Percentiles rank a stretch among this genome's conserved stretches.
These are phyloP conservation scores for Trifolium dubium DNA, from an alignment of 306 rosid species.

Conservation along the genomic window DNA sequence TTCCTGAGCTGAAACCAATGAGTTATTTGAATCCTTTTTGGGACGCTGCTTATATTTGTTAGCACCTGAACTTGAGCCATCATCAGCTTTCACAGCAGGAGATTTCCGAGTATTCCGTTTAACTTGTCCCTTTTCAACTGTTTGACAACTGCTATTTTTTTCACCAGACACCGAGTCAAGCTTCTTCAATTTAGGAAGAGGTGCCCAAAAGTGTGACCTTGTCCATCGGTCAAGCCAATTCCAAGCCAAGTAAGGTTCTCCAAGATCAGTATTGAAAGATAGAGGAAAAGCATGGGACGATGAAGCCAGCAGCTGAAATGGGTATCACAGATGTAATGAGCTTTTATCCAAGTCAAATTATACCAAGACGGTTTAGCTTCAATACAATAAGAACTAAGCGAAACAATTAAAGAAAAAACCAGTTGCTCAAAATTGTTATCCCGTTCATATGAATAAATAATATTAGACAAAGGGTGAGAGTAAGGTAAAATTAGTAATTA, in stretches of 20 bases:
- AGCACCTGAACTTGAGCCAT: slow-evolving; percentile 39
- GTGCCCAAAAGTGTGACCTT: slow-evolving; percentile 55
- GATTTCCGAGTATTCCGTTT: slow-evolving; percentile 51
- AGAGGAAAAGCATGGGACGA: slow-evolving; percentile 46
- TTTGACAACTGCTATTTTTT: slow-evolving; percentile 37
- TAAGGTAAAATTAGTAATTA: not conserved
- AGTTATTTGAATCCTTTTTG: slow-evolving; percentile 44
- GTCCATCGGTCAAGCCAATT: slow-evolving; percentile 68
- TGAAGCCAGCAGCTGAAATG: slow-evolving; percentile 60
- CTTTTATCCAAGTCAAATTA: slow-evolving; percentile 19
- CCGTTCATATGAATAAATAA: slow-evolving; percentile 27
- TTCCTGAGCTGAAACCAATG: slow-evolving; percentile 47
- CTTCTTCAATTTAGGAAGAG: slow-evolving; percentile 41
- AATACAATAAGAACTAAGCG: slow-evolving; percentile 1
- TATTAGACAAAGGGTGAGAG: not conserved
- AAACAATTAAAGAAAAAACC: slow-evolving; percentile 16
- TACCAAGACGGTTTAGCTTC: slow-evolving; percentile 26
- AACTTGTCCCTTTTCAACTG: slow-evolving; percentile 42
- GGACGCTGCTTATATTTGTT: slow-evolving; percentile 45
- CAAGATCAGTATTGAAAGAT: slow-evolving; percentile 44
- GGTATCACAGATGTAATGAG: slow-evolving; percentile 26
- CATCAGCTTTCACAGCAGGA: slow-evolving; percentile 43
- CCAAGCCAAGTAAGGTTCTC: slow-evolving; percentile 47
- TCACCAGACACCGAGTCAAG: slow-evolving; percentile 36
- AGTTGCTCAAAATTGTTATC: slow-evolving; percentile 8